A percentile compares a stretch with the other conserved stretches of the same genome.
Evolutionary conservation across 352 stramenopile genomes (phyloP).

Genomic region (Pythium oligandrum): DNA sequence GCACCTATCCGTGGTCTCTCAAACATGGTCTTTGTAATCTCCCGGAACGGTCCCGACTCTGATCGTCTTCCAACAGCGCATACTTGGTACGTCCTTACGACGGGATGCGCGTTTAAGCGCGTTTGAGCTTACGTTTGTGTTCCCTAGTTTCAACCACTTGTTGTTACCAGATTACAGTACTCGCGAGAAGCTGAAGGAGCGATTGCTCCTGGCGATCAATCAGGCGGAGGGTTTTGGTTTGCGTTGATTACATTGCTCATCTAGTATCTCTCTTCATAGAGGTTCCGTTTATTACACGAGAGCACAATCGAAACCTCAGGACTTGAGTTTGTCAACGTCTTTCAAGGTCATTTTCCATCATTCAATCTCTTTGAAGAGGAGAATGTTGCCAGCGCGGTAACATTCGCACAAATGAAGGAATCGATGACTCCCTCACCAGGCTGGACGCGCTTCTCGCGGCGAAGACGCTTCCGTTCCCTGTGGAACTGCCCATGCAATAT

Average conservation of each 20-base stretch:
- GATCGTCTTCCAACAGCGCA: constrained; percentile 81
- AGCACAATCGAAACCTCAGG: too few species aligned
- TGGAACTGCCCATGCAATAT: too few species aligned
- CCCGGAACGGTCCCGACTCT: constrained; percentile 74
- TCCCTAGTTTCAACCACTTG: constrained; percentile 80
- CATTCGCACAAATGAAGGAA: too few species aligned
- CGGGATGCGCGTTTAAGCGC: background rate
- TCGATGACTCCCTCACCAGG: too few species aligned
- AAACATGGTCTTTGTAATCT: constrained; percentile 83
- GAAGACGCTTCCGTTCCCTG: too few species aligned
- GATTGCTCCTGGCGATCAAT: constrained; percentile 75
- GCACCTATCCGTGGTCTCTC: constrained; percentile 78
- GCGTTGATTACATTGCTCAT: constrained; percentile 20
- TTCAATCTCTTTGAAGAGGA: too few species aligned
- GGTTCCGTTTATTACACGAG: too few species aligned
- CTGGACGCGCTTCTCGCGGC: too few species aligned
- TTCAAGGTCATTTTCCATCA: too few species aligned
- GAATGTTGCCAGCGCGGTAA: too few species aligned
- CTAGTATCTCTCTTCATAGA: too few species aligned
- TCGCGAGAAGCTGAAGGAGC: constrained; percentile 75
- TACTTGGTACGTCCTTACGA: constrained; percentile 52
- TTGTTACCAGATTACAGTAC: constrained; percentile 79
- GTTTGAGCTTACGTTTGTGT: constrained; percentile 8
- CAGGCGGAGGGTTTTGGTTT: constrained; percentile 83
- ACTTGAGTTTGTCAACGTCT: too few species aligned